These are phyloP conservation scores for Vaccinium darrowii DNA, from an alignment of 148 eudicot species.

Conservation along the genomic window DNA sequence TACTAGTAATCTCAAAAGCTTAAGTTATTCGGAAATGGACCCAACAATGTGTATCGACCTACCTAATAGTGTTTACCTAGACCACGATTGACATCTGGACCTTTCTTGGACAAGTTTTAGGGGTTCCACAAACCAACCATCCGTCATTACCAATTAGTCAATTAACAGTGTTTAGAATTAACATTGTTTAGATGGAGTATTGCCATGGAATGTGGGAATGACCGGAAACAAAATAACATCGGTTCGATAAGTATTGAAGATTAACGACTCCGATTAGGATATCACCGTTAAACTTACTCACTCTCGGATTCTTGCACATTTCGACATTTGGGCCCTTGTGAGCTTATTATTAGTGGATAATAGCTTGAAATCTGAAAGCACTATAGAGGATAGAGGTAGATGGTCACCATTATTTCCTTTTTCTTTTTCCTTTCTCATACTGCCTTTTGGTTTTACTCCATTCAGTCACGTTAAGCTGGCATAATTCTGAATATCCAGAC, in stretches of 20 bases:
- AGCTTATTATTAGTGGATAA: not conserved
- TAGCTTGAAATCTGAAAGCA: not conserved
- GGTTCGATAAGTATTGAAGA: not conserved
- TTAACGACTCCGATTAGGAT: not conserved
- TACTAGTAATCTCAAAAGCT: no score
- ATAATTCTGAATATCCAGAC: not conserved
- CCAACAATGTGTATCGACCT: no score
- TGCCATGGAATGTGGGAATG: not conserved
- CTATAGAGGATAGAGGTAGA: not conserved
- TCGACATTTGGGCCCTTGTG: not conserved
- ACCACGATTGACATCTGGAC: not conserved
- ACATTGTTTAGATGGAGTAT: not conserved
- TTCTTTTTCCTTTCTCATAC: not conserved
- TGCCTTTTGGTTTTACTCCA: not conserved
- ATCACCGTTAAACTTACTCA: not conserved
- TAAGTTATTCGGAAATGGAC: no score
- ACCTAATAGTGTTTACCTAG: not conserved
- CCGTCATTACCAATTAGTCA: not conserved
- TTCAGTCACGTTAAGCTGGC: not conserved
- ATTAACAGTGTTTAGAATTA: not conserved
- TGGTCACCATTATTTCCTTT: not conserved
- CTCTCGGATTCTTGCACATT: not conserved
- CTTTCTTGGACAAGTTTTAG: constrained; percentile 1
- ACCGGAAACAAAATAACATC: not conserved
- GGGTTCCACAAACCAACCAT: not conserved